Conservation (phyloP, 2,329 filamentous ascomycete species). For the Periconia sp. region DNA sequence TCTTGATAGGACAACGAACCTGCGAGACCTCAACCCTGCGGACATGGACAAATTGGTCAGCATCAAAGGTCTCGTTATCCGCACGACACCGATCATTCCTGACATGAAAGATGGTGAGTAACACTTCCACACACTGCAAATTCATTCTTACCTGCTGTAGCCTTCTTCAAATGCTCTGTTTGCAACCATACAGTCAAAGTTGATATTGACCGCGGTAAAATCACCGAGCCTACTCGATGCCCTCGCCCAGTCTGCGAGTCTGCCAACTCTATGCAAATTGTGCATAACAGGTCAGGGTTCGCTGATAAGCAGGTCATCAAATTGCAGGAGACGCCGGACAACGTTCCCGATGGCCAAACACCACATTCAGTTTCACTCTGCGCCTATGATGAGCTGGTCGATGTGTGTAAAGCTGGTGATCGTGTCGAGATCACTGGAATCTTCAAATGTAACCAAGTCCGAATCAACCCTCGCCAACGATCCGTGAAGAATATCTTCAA, state of each 20-base stretch:
- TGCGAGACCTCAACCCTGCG: slow-evolving; percentile 92
- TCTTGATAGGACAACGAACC: slow-evolving; percentile 81
- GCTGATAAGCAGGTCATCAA: slow-evolving; percentile 99
- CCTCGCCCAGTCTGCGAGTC: slow-evolving; percentile 78
- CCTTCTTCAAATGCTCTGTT: slow-evolving; percentile 93
- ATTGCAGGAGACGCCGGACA: slow-evolving; percentile 94
- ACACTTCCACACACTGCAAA: neutral
- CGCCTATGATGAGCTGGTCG: slow-evolving; percentile 94
- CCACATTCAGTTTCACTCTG: slow-evolving; percentile 96
- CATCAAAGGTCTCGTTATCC: slow-evolving; percentile 94
- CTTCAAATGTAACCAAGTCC: slow-evolving; percentile 91
- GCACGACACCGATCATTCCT: slow-evolving; percentile 92
- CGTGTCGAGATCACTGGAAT: slow-evolving; percentile 94
- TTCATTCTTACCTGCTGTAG: slow-evolving; percentile 44
- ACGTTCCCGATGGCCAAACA: slow-evolving; percentile 91
- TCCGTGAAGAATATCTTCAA: slow-evolving; percentile 96
- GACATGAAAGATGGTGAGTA: slow-evolving; percentile 85
- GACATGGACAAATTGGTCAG: slow-evolving; percentile 96
- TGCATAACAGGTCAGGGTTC: slow-evolving; percentile 93
- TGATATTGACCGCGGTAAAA: slow-evolving; percentile 92
- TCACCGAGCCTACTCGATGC: slow-evolving; percentile 89
- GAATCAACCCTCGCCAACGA: slow-evolving; percentile 89
- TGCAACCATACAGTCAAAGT: slow-evolving; percentile 91
- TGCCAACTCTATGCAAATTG: slow-evolving; percentile 96
- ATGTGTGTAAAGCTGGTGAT: slow-evolving; percentile 97